These are phyloP conservation scores for Thelephora ganbajun DNA, from an alignment of 768 basidiomycete genomes.

Conservation along the genomic window DNA sequence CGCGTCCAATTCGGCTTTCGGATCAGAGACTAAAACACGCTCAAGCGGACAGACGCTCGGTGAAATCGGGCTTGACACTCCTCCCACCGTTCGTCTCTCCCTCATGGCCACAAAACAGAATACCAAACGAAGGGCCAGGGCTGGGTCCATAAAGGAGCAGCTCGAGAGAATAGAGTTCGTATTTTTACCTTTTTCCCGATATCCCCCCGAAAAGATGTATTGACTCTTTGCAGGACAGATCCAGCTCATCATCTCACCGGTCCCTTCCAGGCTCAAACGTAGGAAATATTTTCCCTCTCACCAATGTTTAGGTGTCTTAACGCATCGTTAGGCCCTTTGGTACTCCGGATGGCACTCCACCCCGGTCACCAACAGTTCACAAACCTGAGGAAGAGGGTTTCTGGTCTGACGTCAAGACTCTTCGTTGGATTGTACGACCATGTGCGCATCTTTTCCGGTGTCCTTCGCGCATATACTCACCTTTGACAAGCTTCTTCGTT, in stretches of 20 bases:
- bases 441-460: slow-evolving; percentile 24
- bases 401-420: slow-evolving; percentile 35
- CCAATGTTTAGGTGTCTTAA: not conserved
- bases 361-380: not conserved
- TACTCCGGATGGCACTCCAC: slow-evolving; percentile 1
- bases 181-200: slow-evolving; percentile 2
- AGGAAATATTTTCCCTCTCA: slow-evolving; percentile 9
- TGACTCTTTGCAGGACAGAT: slow-evolving; percentile 27
- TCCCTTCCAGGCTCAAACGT: slow-evolving; percentile 54
- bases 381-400: slow-evolving; percentile 18
- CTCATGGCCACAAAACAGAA: slow-evolving; percentile 5
- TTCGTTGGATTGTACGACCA: slow-evolving; percentile 66
- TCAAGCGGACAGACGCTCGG: no score
- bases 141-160: slow-evolving; percentile 1
- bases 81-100: no score
- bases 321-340: slow-evolving; percentile 9
- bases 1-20: not conserved
- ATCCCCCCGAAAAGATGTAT: slow-evolving; percentile 2
- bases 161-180: slow-evolving; percentile 15
- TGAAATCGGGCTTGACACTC: no score
- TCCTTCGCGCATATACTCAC: not conserved
- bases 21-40: not conserved
- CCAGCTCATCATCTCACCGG: slow-evolving; percentile 47
- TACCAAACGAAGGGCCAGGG: not conserved
- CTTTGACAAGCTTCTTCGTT: slow-evolving; percentile 42